Base-by-base conservation (phyloP, 495 filamentous ascomycete genomes). In the Tuber umbilicatum region DNA sequence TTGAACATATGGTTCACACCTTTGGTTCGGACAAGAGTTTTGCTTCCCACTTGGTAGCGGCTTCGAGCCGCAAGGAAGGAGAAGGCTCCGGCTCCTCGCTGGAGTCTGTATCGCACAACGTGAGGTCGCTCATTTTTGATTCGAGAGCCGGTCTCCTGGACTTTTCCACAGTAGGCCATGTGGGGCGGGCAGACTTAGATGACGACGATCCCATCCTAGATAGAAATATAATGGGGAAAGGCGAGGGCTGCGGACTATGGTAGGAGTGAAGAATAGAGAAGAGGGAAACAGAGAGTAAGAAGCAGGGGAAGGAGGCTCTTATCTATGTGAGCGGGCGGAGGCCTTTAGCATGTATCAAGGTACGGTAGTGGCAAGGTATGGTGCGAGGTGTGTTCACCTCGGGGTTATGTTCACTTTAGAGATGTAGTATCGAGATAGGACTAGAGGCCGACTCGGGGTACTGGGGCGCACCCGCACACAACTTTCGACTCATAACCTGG, bases 1-100 rank as follows among this genome's bases (percentile, higher is more conserved):
- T 47, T 69, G 5, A 37, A 73, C 27, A 68, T 37, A 0, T 17
- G 73, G 35, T 68, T 39, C 47, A 17, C 31, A 81, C 80, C 76
- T 81, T 81, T 19, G 80, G 80, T 43, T 81, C 76, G 5, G 76
- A 41, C 23, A 81, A 68, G 39, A 81, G 73, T 35, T 47, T 76
- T 27, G 76, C 79, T 69, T 81, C 79, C 80, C 80, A 81, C 42
- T 73, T 76, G 14, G 55, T 14, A 12, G 74, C 71, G 35, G 70
- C 71, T 31, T 75, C 70, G 55, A 81, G 23, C 16, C 39, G 69
- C 41, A 79, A 47, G 27, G 76, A 71, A 70, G 70, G 72, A 21
- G 77, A 79, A 47, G 69, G 72, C 43, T 78, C 75, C 5, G 42
- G 31, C 12, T 77, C 69, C 9, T 68, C 38, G 60, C 77, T 38